These are phyloP conservation scores for Elymus sibiricus DNA, from an alignment of 176 grass and related monocot genomes.

Conservation along the genomic window DNA sequence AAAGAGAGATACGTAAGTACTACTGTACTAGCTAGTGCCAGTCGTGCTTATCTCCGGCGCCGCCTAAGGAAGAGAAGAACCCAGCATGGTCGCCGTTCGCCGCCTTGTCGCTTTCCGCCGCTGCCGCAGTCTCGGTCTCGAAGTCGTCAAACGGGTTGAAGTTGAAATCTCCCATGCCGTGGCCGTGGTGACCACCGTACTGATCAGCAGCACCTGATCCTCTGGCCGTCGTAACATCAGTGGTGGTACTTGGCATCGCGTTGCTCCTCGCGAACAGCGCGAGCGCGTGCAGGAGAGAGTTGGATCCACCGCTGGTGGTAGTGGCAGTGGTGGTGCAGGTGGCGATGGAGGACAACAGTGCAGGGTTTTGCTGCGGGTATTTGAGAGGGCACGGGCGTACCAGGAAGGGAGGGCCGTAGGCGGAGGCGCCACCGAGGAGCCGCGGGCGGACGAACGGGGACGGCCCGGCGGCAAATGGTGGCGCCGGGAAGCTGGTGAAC, in stretches of 20 bases:
- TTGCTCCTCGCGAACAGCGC: conserved; percentile 48
- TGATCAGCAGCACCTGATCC: conserved; percentile 14
- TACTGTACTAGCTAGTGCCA: conserved; percentile 30
- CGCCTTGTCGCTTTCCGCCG: conserved; percentile 25
- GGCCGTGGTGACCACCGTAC: conserved; percentile 3
- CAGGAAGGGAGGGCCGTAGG: conserved; percentile 31
- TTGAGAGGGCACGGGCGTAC: conserved; percentile 42
- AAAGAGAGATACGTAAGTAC: background rate
- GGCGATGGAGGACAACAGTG: conserved; percentile 8
- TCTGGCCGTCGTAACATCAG: background rate
- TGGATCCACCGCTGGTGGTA: background rate
- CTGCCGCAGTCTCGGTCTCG: background rate
- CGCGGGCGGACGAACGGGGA: conserved; percentile 48
- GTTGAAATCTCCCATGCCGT: conserved; percentile 48
- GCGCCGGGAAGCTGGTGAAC: conserved; percentile 94
- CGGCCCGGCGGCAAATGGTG: conserved; percentile 50
- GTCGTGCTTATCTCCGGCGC: conserved; percentile 36
- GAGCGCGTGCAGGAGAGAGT: conserved; percentile 42
- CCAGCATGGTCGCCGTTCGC: conserved; percentile 18
- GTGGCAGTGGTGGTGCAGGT: conserved; percentile 22
- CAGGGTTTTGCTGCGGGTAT: conserved; percentile 19
- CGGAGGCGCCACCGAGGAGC: conserved; percentile 24
- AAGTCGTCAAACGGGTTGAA: conserved; percentile 60
- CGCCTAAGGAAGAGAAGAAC: conserved; percentile 43
- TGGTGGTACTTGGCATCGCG: background rate